phyloP scores from a whole-genome alignment of 139 green algal species.

The Tetraselmis chui region DNA sequence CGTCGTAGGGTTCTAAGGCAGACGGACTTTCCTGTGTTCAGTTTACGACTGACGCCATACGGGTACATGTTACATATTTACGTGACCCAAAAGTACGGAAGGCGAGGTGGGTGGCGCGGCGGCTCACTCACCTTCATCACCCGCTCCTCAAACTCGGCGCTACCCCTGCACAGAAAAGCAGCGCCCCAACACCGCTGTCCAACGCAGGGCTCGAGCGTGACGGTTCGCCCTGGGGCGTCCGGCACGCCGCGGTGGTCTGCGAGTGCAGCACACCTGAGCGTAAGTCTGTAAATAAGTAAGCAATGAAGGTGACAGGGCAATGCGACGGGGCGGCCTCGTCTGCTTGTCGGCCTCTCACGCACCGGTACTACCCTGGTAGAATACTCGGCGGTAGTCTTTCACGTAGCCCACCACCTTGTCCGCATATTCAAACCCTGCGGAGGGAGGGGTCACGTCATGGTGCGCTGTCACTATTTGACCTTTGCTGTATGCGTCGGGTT shows the following conservation, averaged over 20 bases:
- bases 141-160: background rate
- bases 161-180: background rate
- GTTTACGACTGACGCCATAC: constrained; percentile 11
- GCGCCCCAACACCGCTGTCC: background rate
- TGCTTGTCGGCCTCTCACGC: too few species aligned
- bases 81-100: background rate
- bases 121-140: constrained; percentile 27
- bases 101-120: background rate
- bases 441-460: too few species aligned
- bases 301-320: background rate
- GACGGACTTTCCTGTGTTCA: constrained; percentile 30
- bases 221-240: constrained; percentile 52
- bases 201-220: constrained; percentile 42
- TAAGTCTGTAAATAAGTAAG: background rate
- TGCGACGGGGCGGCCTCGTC: too few species aligned
- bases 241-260: constrained; percentile 56
- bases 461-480: too few species aligned
- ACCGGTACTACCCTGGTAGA: constrained; percentile 41
- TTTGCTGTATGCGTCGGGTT: too few species aligned
- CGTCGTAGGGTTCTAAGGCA: too few species aligned
- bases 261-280: constrained; percentile 2
- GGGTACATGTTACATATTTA: background rate
- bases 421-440: constrained; percentile 32
- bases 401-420: constrained; percentile 31
- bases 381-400: constrained; percentile 45